Evolutionary conservation across 768 basidiomycete genomes (phyloP), one percentile per base, ranked within the genome.

Genomic region (Suillus luteus): DNA sequence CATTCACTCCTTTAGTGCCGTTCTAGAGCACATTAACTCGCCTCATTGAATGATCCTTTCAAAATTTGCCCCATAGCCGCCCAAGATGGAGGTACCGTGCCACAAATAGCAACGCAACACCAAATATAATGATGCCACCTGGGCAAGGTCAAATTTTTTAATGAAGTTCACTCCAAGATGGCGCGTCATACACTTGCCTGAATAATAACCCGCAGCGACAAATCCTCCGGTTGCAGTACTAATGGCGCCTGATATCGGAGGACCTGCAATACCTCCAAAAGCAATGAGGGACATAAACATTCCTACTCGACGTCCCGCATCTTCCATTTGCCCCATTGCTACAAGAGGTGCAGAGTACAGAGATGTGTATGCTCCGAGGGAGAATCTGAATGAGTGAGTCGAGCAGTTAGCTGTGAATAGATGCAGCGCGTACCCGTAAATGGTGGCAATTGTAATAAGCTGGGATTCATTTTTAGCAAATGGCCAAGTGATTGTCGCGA

Each of bases 171-270:
- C 15, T 38, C 31, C 37, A 55, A 9, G 48, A 31, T 38, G 52
- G 2, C 41, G 11, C 41, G 44, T n/a, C 35, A 51, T 40, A 60
- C 14, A 61, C 70, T 63, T 31, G 73, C 76, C 76, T 43, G 85
- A 85, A 65, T 82, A 88, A 63, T 66, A 74, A 11, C 77, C 74
- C 3, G 75, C 69, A 9, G 2, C 66, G 37, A 59, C 22, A 41
- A 73, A 92, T 0, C 80, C 80, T 1, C 81, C 82, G 1, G 86
- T 83, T 0, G 81, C 78, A 0, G 70, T 72, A 61, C 82, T 81
- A 66, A 92, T 89, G 0, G 87, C 86, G 1, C 91, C 91, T 7
- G 89, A 89, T 64, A 91, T 88, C 0, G 91, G 91, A 2, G 89
- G 88, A 0, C 91, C 91, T 0, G 80, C 81, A 3, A 92, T 76